Base-by-base conservation (phyloP, 768 basidiomycete species). In the Austroboletus eburneus region DNA sequence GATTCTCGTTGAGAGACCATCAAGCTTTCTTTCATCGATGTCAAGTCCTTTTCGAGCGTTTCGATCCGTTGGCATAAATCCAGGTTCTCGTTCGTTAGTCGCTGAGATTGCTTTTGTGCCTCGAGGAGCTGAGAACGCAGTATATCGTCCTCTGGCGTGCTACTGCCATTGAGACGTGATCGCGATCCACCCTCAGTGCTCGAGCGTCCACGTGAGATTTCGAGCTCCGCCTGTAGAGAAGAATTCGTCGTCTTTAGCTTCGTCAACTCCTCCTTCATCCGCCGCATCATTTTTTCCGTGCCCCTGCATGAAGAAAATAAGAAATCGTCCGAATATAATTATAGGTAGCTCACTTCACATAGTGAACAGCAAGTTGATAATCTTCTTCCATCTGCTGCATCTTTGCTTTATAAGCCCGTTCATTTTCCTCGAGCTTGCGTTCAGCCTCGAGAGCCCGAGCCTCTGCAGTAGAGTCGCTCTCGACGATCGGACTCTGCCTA, bases 241-340 rank as follows among this genome's bases (percentile, higher is more conserved):
- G 82, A 72, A 60, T 92, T 94, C 37, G 83, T 67, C 39, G 74
- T 75, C 71, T 96, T 97, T 68, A 95, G 90, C 70, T 88, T 94
- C 54, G 79, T 87, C 47, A 97, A 71, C 61, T 98, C 96, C 46
- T 94, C 95, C 67, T 92, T 90, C 85, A 97, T 91, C 56, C 87
- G 82, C 55, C 92, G 83, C 75, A 97, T 87, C 83, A 98, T 92
- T 71, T 94, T 96, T 68, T 98, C 96, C 2, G 94, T 97, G 37
- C 91, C 91, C 77, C 90, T 92, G 61, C 25, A 49, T 51, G 27
- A 54, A 52, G 47, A 34, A 46, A 43, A 40, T 42, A 49, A 52
- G 46, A 45, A 44, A 50, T 44, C 38, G 30, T 35, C 42, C 56
- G 29, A 47, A 40, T 32, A 46, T 23, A 41, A 41, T 43, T 49